Conservation (phyloP, 768 basidiomycete species). For the Termitomyces sp. region DNA sequence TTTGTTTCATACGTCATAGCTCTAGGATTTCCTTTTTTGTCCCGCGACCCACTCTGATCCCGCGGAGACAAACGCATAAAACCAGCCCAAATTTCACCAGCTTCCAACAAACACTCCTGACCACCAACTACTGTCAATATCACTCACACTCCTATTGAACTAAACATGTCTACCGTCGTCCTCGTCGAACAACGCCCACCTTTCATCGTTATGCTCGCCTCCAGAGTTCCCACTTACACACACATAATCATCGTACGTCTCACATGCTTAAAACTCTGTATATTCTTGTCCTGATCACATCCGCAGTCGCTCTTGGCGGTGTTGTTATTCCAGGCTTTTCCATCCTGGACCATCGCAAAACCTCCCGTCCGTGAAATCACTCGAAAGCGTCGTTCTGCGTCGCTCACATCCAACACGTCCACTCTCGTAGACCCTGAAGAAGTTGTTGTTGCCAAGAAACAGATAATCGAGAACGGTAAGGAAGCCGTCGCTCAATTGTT, state of each 20-base stretch:
- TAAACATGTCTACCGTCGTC: not conserved
- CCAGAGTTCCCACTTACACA: slow-evolving; percentile 2
- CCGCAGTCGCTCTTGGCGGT: slow-evolving; percentile 8
- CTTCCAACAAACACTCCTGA: not conserved
- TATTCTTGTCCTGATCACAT: slow-evolving; percentile 6
- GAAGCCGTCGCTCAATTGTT: not conserved
- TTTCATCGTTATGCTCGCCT: slow-evolving; percentile 3
- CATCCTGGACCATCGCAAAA: not conserved
- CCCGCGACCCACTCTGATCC: not conserved
- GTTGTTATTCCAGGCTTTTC: not conserved
- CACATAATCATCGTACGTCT: slow-evolving; percentile 6
- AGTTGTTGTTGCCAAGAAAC: not conserved
- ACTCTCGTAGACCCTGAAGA: no score
- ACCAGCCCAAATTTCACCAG: not conserved
- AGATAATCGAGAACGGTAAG: not conserved
- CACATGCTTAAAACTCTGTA: not conserved
- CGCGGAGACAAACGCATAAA: slow-evolving; percentile 5
- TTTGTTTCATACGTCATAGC: not conserved
- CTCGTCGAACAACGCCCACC: slow-evolving; percentile 9
- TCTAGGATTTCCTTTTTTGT: not conserved
- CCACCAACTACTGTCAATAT: no score
- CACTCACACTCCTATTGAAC: not conserved
- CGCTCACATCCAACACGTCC: no score
- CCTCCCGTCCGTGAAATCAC: slow-evolving; percentile 5
- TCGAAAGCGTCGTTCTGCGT: no score